Evolutionary conservation across 2,329 filamentous ascomycete species (phyloP), one percentile per base, ranked within the genome.

Genomic region (Huntiella bhutanensis): DNA sequence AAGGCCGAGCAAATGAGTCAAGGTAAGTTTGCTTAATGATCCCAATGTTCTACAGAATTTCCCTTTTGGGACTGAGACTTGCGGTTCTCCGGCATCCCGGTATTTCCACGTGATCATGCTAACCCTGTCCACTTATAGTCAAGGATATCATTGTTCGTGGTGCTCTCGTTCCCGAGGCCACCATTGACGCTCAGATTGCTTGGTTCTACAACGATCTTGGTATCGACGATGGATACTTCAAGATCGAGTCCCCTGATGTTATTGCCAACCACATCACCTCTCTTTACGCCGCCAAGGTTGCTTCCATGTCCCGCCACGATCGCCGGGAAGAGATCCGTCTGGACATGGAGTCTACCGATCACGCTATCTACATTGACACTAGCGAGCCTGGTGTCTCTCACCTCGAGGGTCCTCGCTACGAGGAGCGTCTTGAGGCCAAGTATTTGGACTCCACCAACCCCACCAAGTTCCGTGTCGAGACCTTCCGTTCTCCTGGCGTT

Each of bases 201-300:
- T 98, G 91, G 88, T 98, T 98, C 69, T 98, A 98, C 69, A 83
- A 91, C 60, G 82, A 92, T 62, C 76, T 98, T 17, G 91, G 91
- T 55, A 98, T 98, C 56, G 91, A 98, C 58, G 91, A 95, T 69
- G 88, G 93, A 64, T 96, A 95, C 70, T 96, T 96, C 67, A 78
- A 87, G 59, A 86, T 88, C 53, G 87, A 95, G 67, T 75, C 73
- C 4, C 81, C 82, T 13, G 77, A 83, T 47, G 84, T 84, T 49
- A 92, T 98, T 58, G 82, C 86, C 54, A 92, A 80, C 61, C 86
- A 95, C 60, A 87, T 98, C 59, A 88, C 88, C 51, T 95, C 88
- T 8, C 75, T 98, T 42, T 98, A 96, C 59, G 91, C 91, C 46
- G 91, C 88, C 60, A 96, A 96, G 67, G 79, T 96, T 41, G 91